Base-by-base conservation (phyloP, 1,139 yeast species). In the Meyerozyma sp. region DNA sequence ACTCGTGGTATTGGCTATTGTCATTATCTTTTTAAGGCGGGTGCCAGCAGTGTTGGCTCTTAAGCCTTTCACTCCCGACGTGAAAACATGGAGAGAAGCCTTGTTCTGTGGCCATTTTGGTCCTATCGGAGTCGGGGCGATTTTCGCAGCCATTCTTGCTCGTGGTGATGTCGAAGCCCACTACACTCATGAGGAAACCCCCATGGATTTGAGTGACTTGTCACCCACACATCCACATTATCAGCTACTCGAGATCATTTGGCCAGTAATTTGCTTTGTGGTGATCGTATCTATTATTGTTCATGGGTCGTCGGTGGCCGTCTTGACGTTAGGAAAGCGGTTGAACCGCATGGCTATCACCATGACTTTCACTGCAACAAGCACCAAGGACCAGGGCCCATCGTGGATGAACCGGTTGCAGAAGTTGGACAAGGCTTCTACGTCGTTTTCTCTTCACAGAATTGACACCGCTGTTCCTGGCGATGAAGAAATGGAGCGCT, bases 221-320 rank as follows among this genome's bases (percentile, higher is more conserved):
- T 59, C 65, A 2, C 54, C 60, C 5, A 78, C 71, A 1, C 65
- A 78, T 14, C 78, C 81, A 11, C 81, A 86, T 59, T 84, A 83
- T 63, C 88, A 78, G 55, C 66, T 90, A 36, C 76, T 93, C 41
- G 82, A 87, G 2, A 65, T 79, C 4, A 76, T 93, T 41, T 93
- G 98, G 98, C 98, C 98, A 1, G 75, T 89, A 8, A 88, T 86
- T 1, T 82, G 93, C 37, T 93, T 93, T 56, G 68, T 93, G 48
- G 89, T 93, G 32, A 73, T 93, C 9, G 78, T 95, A 0, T 90
- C 97, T 2, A 93, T 93, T 55, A 70, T 90, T 25, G 95, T 93
- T 26, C 98, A 93, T 65, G 98, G 98, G 11, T 91, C 98, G 0
- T 90, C 97, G 0, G 96, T 93, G 39, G 98, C 98, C 0, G 96